Conservation (phyloP, 768 basidiomycete species). For the Leccinellum albellum region DNA sequence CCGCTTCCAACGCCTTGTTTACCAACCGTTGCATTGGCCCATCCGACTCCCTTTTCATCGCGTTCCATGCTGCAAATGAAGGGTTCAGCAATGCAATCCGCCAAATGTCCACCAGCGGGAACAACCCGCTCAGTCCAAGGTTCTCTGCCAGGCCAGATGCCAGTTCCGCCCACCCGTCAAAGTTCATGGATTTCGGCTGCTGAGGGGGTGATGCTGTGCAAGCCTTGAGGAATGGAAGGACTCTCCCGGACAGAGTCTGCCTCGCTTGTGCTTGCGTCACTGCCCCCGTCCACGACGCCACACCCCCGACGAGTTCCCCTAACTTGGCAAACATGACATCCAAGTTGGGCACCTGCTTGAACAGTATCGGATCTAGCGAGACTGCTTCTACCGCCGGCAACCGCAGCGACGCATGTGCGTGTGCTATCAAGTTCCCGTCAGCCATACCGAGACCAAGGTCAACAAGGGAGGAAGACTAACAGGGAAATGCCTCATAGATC, state of each 20-base stretch:
- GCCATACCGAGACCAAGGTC: not conserved
- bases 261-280: conserved; percentile 40
- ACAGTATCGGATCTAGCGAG: conserved; percentile 73
- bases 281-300: conserved; percentile 34
- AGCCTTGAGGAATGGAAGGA: conserved; percentile 64
- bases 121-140: conserved; percentile 56
- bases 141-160: conserved; percentile 40
- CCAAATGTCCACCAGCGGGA: conserved; percentile 84
- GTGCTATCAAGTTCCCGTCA: conserved; percentile 45
- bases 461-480: conserved; percentile 41
- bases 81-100: conserved; percentile 70
- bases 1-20: conserved; percentile 38
- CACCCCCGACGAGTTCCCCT: conserved; percentile 53
- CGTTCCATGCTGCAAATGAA: conserved; percentile 49
- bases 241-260: conserved; percentile 40
- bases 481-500: conserved; percentile 74
- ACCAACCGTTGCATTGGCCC: conserved; percentile 48
- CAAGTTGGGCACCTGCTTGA: conserved; percentile 64
- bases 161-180: conserved; percentile 47
- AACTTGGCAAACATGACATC: conserved; percentile 64
- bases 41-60: conserved; percentile 27
- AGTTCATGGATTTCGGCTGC: conserved; percentile 34
- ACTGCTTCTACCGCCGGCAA: conserved; percentile 59
- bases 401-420: conserved; percentile 62
- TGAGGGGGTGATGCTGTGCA: conserved; percentile 34